A percentile compares a stretch with the other conserved stretches of the same genome.
phyloP scores from a whole-genome alignment of 163 green algal genomes.

The Chlamydomonas reinhardtii region DNA sequence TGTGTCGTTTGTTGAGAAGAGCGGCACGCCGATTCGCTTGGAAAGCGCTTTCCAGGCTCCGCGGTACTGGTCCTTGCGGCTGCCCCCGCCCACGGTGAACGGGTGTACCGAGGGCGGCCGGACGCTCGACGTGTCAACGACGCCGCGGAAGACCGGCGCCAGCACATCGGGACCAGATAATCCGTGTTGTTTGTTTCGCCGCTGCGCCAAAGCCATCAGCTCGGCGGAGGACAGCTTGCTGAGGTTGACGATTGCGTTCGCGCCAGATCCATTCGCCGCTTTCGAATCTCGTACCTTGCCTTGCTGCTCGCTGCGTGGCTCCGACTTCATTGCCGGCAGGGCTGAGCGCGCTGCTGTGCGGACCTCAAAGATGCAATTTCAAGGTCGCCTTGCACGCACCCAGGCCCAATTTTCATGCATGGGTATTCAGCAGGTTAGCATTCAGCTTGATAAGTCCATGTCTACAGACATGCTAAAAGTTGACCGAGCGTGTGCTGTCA shows the following conservation, averaged over 20 bases:
- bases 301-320: too few species aligned
- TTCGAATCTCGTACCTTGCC: too few species aligned
- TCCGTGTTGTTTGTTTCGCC: conserved; percentile 14
- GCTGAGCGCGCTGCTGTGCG: too few species aligned
- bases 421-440: too few species aligned
- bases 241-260: not conserved
- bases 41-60: conserved; percentile 29
- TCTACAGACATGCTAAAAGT: too few species aligned
- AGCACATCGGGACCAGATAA: conserved; percentile 18
- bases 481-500: too few species aligned
- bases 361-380: too few species aligned
- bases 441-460: too few species aligned
- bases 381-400: too few species aligned
- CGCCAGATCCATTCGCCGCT: too few species aligned
- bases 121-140: conserved; percentile 1
- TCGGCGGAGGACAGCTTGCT: conserved; percentile 12
- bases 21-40: conserved; percentile 4
- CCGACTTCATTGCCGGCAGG: too few species aligned
- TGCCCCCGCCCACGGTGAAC: conserved; percentile 24
- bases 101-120: conserved; percentile 15
- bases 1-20: not conserved
- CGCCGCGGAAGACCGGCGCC: not conserved
- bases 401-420: too few species aligned
- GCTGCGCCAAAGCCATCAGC: conserved; percentile 3
- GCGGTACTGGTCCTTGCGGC: conserved; percentile 39